Base-by-base conservation (phyloP, 768 basidiomycete genomes). In the Vishniacozyma victoriae region DNA sequence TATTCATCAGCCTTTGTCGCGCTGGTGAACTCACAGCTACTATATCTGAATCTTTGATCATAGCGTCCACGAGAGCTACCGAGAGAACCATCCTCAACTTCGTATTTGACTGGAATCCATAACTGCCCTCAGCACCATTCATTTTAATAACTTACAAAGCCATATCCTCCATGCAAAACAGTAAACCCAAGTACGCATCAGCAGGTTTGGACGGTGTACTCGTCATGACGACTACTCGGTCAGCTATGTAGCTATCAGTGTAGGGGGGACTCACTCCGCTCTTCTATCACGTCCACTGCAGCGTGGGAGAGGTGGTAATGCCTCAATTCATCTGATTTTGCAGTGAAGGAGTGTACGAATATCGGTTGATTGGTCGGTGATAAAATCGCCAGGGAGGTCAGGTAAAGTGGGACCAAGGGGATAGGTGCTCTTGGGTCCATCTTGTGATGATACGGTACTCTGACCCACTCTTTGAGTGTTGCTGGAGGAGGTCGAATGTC, bases 151-250 rank as follows among this genome's bases (percentile, higher is more conserved):
- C 70, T 48, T 42, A 71, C 70, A 69, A 60, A 12, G 67, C 70
- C 59, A 71, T 66, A 43, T 71, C 70, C 37, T 71, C 70, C 67
- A 71, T 69, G 39, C 65, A 65, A 50, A 67, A 69, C 25, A 71
- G 43, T 26, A 71, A 44, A 26, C 70, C 70, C 4, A 71, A 55
- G 41, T 66, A 71, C 14, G 58, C 59, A 19, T 71, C 67, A 16
- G 64, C 57, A 15, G 60, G 64, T 50, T 64, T 67, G 13, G 54
- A 59, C 19, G 62, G 62, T 19, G 62, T 60, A 3, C 52, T 50
- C 19, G 62, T 61, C 62, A 64, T 66, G 42, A 66, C 53, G 52
- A 67, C 65, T 67, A 26, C 11, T 2, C 20, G 20, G 23, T 31
- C 47, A 39, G 35, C 26, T 41, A 15, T 41, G 22, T 18, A 15